Percentiles rank a stretch among this genome's conserved stretches.
These are phyloP conservation scores for Paxillus ammoniavirescens DNA, from an alignment of 768 basidiomycete species.

Conservation along the genomic window DNA sequence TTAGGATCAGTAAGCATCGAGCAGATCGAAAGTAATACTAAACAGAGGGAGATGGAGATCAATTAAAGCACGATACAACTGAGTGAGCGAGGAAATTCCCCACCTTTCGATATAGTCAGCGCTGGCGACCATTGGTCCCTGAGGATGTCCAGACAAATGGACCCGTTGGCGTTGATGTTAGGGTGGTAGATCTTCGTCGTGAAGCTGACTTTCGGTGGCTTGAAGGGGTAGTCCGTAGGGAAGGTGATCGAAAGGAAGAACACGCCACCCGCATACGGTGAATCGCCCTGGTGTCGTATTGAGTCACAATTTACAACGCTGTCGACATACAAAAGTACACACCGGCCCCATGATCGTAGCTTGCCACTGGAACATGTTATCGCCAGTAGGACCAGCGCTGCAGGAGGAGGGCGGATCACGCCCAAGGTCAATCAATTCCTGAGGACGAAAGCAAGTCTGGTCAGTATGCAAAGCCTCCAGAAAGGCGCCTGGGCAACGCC, in stretches of 20 bases:
- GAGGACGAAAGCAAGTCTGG: conserved; percentile 5
- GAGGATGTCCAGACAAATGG: conserved; percentile 97
- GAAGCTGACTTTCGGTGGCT: conserved; percentile 99
- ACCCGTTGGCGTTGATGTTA: conserved; percentile 99
- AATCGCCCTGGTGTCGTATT: conserved; percentile 69
- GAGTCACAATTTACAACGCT: conserved; percentile 20
- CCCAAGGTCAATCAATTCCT: conserved; percentile 99
- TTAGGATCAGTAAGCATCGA: conserved; percentile 99
- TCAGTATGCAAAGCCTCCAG: conserved; percentile 19
- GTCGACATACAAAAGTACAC: conserved; percentile 33
- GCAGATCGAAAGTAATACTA: conserved; percentile 96
- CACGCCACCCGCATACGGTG: conserved; percentile 97
- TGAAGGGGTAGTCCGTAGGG: conserved; percentile 99
- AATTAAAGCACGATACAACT: background rate
- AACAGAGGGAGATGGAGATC: background rate
- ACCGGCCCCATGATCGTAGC: conserved; percentile 99
- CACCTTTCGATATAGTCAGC: conserved; percentile 98
- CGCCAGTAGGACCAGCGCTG: conserved; percentile 96
- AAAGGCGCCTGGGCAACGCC: conserved; percentile 11
- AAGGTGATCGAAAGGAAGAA: conserved; percentile 96
- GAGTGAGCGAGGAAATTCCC: conserved; percentile 14
- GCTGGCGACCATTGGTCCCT: conserved; percentile 99
- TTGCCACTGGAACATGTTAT: conserved; percentile 99
- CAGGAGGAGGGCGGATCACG: conserved; percentile 99
- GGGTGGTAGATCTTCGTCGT: conserved; percentile 99